A percentile compares a stretch with the other conserved stretches of the same genome.
phyloP scores from a whole-genome alignment of 306 rosid species.

The Cicer judaicum region DNA sequence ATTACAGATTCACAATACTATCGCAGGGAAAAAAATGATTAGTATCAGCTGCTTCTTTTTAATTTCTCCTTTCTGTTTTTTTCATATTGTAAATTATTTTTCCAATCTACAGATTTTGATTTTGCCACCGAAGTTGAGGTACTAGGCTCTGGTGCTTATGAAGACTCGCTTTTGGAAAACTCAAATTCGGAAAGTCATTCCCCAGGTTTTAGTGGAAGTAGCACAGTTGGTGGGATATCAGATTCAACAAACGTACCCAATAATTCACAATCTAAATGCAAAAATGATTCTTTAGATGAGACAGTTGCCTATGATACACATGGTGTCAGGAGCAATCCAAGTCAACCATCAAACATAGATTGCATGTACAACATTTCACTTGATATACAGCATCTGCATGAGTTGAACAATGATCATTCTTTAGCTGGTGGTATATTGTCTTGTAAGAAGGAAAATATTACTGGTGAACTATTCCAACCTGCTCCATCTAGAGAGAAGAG shows the following conservation, averaged over 20 bases:
- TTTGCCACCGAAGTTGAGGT: slow-evolving; percentile 57
- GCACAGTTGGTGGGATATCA: slow-evolving; percentile 66
- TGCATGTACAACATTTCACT: slow-evolving; percentile 53
- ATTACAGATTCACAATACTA: neutral
- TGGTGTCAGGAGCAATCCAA: slow-evolving; percentile 59
- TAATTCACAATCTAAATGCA: slow-evolving; percentile 63
- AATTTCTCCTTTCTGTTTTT: slow-evolving; percentile 35
- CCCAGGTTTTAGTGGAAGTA: slow-evolving; percentile 80
- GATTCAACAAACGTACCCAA: slow-evolving; percentile 66
- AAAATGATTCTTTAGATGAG: slow-evolving; percentile 57
- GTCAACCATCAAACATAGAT: slow-evolving; percentile 58
- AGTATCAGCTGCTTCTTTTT: slow-evolving; percentile 18
- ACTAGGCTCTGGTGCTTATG: slow-evolving; percentile 55
- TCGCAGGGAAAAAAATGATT: slow-evolving; percentile 1
- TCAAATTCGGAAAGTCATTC: slow-evolving; percentile 74
- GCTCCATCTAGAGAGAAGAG: slow-evolving; percentile 67
- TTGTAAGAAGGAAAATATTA: slow-evolving; percentile 51
- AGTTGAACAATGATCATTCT: slow-evolving; percentile 51
- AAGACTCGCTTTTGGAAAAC: slow-evolving; percentile 58
- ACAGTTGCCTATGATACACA: slow-evolving; percentile 47
- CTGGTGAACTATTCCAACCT: slow-evolving; percentile 53
- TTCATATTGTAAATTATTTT: slow-evolving; percentile 11
- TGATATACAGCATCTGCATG: slow-evolving; percentile 48
- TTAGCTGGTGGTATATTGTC: slow-evolving; percentile 51
- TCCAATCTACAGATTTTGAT: slow-evolving; percentile 65